A percentile compares a stretch with the other conserved stretches of the same genome.
Conservation (phyloP, 345 rosid species). For the Schrenkiella parvula region DNA sequence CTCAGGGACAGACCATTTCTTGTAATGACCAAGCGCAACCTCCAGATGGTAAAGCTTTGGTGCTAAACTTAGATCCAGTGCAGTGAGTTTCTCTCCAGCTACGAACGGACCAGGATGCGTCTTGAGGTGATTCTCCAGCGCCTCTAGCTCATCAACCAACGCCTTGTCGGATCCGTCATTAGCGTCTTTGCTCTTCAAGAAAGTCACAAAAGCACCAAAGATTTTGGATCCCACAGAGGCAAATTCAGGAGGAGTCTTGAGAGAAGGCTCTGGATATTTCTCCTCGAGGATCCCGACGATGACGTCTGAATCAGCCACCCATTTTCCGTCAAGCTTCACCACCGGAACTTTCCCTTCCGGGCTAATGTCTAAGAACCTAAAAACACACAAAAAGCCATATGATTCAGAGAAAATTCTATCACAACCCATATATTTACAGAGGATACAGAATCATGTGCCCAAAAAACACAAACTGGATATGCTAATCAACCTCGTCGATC, state of each 20-base stretch:
- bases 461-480: not conserved
- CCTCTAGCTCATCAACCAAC: slow-evolving; percentile 65
- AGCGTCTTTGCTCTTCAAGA: slow-evolving; percentile 80
- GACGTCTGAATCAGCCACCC: slow-evolving; percentile 85
- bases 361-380: slow-evolving; percentile 68
- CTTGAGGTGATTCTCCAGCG: slow-evolving; percentile 73
- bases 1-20: slow-evolving; percentile 81
- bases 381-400: not conserved
- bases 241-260: slow-evolving; percentile 60
- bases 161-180: slow-evolving; percentile 75
- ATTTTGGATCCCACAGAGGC: slow-evolving; percentile 71
- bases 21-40: slow-evolving; percentile 74
- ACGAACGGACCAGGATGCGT: slow-evolving; percentile 70
- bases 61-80: slow-evolving; percentile 70
- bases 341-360: slow-evolving; percentile 86
- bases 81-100: slow-evolving; percentile 74
- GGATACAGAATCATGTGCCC: not conserved
- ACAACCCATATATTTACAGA: not conserved
- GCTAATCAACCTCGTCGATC: slow-evolving; percentile 46
- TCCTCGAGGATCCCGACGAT: slow-evolving; percentile 74
- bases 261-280: slow-evolving; percentile 74
- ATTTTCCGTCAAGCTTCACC: slow-evolving; percentile 70
- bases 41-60: slow-evolving; percentile 90
- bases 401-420: not conserved
- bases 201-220: slow-evolving; percentile 56